Evolutionary conservation across 148 eudicot genomes (phyloP).

Genomic region (Cornus florida): DNA sequence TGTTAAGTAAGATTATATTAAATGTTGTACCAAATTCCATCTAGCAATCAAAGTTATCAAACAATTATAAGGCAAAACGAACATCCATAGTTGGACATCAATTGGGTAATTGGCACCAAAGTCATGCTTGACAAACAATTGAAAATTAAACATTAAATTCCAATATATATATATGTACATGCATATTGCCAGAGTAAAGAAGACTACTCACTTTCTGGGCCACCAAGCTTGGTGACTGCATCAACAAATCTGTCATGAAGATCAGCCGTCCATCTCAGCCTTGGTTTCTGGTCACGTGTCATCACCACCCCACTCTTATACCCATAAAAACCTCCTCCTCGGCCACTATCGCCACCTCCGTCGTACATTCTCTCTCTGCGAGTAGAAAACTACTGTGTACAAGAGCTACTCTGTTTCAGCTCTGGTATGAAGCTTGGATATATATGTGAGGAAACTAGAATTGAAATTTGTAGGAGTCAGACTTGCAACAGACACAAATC

Average conservation of each 20-base stretch:
- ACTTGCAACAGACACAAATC: background rate
- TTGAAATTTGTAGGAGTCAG: no score
- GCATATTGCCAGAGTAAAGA: background rate
- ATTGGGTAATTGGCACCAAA: background rate
- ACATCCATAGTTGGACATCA: background rate
- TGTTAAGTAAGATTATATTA: no score
- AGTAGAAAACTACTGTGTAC: background rate
- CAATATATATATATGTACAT: no score
- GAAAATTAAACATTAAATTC: background rate
- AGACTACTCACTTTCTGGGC: slow-evolving; percentile 63
- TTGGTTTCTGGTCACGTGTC: slow-evolving; percentile 65
- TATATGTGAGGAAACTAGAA: background rate
- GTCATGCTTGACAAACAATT: no score
- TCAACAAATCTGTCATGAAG: slow-evolving; percentile 75
- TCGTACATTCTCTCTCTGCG: slow-evolving; percentile 17
- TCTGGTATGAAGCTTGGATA: background rate
- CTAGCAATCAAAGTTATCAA: background rate
- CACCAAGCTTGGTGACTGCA: slow-evolving; percentile 77
- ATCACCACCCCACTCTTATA: slow-evolving; percentile 40
- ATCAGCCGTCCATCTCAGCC: slow-evolving; percentile 81
- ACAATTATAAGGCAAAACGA: no score
- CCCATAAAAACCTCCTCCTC: slow-evolving; percentile 18
- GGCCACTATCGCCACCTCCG: slow-evolving; percentile 15
- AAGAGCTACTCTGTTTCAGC: slow-evolving; percentile 1
- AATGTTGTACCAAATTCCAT: background rate